These are phyloP conservation scores for Scheffersomyces coipomensis DNA, from an alignment of 805 yeast species.

Conservation along the genomic window DNA sequence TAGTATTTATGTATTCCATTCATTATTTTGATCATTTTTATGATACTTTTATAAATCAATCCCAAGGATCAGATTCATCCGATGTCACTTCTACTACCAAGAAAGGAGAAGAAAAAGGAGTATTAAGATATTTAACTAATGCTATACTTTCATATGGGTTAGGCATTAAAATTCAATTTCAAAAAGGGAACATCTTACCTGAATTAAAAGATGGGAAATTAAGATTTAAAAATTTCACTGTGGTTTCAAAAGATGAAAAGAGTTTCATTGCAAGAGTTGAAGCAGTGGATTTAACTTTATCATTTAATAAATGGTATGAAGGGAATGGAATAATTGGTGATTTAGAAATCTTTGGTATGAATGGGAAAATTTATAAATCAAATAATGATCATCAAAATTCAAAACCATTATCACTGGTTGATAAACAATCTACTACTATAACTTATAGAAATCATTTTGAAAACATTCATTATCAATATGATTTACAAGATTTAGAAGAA, in stretches of 20 bases:
- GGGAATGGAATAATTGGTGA: constrained; percentile 53
- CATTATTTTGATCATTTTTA: constrained; percentile 33
- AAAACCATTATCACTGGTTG: constrained; percentile 8
- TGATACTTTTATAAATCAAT: constrained; percentile 7
- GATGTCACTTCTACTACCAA: not conserved
- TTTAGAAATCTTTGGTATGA: constrained; percentile 47
- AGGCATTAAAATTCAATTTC: constrained; percentile 35
- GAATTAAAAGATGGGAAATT: constrained; percentile 51
- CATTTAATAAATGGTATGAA: constrained; percentile 54
- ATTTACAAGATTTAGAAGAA: constrained; percentile 25
- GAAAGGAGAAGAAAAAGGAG: constrained; percentile 18
- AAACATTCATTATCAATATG: constrained; percentile 29
- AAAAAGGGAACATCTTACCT: constrained; percentile 38
- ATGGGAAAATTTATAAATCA: constrained; percentile 31
- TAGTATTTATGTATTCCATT: constrained; percentile 44
- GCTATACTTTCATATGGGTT: constrained; percentile 39
- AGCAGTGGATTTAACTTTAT: constrained; percentile 43
- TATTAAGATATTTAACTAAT: constrained; percentile 32
- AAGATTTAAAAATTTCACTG: constrained; percentile 40
- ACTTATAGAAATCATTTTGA: constrained; percentile 25
- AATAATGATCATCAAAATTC: constrained; percentile 4
- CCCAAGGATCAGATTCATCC: not conserved
- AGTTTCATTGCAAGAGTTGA: constrained; percentile 38
- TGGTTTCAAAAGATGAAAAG: constrained; percentile 11
- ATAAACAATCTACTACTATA: constrained; percentile 6